Evolutionary conservation across 2,329 filamentous ascomycete species (phyloP).

Genomic region (Pezicula radicicola): DNA sequence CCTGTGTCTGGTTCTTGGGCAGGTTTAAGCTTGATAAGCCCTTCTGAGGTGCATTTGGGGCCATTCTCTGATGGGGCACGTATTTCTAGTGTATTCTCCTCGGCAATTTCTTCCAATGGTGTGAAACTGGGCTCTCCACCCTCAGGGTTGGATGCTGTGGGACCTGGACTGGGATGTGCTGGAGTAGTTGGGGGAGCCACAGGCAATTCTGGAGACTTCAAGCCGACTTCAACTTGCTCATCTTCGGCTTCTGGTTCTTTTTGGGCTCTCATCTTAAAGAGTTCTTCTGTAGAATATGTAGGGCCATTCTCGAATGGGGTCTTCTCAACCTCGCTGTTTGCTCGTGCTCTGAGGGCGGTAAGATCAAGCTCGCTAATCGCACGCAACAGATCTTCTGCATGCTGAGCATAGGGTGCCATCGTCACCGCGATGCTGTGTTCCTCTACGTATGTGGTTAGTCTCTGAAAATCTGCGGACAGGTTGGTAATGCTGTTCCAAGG

Average conservation of each 20-base stretch:
- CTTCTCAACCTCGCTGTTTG: conserved; percentile 2
- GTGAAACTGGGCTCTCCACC: no score
- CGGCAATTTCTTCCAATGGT: no score
- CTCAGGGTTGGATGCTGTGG: no score
- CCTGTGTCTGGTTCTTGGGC: no score
- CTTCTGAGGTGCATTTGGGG: no score
- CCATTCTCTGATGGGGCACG: no score
- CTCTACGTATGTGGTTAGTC: not conserved
- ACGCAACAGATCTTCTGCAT: conserved; percentile 15
- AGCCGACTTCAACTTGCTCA: not conserved
- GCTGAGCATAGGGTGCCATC: conserved; percentile 1
- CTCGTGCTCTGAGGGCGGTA: conserved; percentile 3
- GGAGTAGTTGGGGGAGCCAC: conserved; percentile 3
- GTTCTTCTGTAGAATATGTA: conserved; percentile 15
- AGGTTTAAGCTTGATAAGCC: no score
- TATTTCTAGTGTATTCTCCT: no score
- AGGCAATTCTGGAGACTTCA: conserved; percentile 5
- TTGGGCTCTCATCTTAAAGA: conserved; percentile 11
- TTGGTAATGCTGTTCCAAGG: not conserved
- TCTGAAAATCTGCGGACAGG: not conserved
- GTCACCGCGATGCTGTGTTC: not conserved
- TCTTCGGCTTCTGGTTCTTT: not conserved
- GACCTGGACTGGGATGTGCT: not conserved
- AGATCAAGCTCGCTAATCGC: conserved; percentile 22
- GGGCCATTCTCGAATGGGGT: not conserved